Evolutionary conservation across 2,329 filamentous ascomycete genomes (phyloP), one percentile per base, ranked within the genome.

Genomic region (Elsinoe perseae): DNA sequence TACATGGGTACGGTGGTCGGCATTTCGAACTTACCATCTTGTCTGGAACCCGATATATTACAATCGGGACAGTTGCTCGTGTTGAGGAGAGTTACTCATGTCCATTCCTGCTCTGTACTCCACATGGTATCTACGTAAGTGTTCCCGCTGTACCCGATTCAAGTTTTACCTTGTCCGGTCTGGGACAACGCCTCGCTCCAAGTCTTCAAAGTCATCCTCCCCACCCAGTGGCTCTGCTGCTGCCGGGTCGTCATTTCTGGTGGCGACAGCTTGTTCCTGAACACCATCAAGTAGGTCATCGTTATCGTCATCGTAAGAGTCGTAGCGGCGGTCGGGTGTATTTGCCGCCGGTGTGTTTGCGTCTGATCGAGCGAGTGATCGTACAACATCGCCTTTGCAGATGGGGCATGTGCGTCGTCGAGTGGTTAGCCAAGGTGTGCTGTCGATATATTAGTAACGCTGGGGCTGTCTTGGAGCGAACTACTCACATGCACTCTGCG

Each of bases 391-490:
- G 50, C 91, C 90, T 75, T 98, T 98, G 75, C 93, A 98, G 59
- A 98, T 97, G 0, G 93, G 93, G 65, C 93, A 98, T n/a, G 93
- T 98, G 61, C 93, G 85, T 61, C 93, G 86, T 50, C 92, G 85
- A 14, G 91, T 97, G 0, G 92, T 96, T 54, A 98, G 77, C 93
- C 93, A 98, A 1, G 93, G 93, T 3, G 93, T 97, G 68, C 90
- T 95, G 61, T 12, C 21, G 20, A 42, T 5, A 16, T 27, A 42
- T 53, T 30, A 28, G 52, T 58, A 23, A 56, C 44, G 53, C 7
- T 34, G 18, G 18, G 20, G 54, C 27, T 27, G 23, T 50, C 4
- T 25, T 28, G 43, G 38, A 16, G 42, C n/a, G 27, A 43, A n/a
- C n/a, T 14, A 56, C 90, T 85, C 75, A 95, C 90, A 98, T 97